A percentile compares a stretch with the other conserved stretches of the same genome.
Evolutionary conservation across 2,329 filamentous ascomycete species (phyloP).

Genomic region (Arthrocladium fulminans): DNA sequence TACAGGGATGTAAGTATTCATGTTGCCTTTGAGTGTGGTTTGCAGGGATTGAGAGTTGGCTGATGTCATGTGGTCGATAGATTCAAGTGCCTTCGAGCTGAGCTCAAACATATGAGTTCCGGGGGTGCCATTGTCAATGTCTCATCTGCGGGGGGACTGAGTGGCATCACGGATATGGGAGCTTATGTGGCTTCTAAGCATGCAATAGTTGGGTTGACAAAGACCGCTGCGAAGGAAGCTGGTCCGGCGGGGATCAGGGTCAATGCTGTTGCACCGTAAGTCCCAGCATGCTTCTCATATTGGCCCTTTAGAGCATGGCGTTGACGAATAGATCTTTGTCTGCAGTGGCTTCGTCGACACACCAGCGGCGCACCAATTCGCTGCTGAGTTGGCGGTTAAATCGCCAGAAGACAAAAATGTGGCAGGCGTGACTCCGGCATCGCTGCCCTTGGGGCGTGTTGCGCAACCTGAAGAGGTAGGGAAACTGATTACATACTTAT

Average conservation of each 20-base stretch:
- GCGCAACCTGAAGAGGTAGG: conserved; percentile 27
- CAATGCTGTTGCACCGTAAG: conserved; percentile 24
- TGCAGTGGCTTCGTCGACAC: neutral
- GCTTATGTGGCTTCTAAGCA: conserved; percentile 37
- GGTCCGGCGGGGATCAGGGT: conserved; percentile 27
- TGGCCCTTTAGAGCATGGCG: neutral
- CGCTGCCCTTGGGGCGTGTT: neutral
- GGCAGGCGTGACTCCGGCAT: neutral
- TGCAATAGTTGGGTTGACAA: conserved; percentile 36
- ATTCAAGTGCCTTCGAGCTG: conserved; percentile 29
- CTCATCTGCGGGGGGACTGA: conserved; percentile 30
- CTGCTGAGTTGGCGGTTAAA: neutral
- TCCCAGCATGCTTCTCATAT: neutral
- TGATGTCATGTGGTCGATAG: conserved; percentile 9
- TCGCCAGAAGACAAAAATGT: neutral
- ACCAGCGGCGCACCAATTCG: neutral
- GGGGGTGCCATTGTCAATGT: conserved; percentile 33
- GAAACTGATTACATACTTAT: conserved; percentile 37
- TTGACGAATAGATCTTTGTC: neutral
- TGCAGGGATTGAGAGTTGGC: too few species aligned
- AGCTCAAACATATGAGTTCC: conserved; percentile 31
- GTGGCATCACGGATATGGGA: conserved; percentile 29
- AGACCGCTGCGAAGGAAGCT: conserved; percentile 28
- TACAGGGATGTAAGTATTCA: conserved; percentile 25
- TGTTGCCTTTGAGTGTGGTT: neutral